A percentile compares a stretch with the other conserved stretches of the same genome.
phyloP scores from a whole-genome alignment of 2,329 filamentous ascomycete species.

The Fusarium pininemorale region DNA sequence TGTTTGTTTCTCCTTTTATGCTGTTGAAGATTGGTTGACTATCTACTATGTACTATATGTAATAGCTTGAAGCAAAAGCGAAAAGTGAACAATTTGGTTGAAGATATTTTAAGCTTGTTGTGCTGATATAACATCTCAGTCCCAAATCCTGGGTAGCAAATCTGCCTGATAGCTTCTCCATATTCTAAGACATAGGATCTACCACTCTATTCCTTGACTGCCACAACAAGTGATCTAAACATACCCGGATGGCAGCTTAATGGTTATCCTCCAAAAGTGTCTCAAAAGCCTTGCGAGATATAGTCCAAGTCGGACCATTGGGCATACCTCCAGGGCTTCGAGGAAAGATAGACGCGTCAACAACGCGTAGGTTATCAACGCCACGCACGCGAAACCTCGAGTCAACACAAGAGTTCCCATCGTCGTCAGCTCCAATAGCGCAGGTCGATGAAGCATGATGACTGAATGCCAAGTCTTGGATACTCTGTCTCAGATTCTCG shows the following conservation, averaged over 20 bases:
- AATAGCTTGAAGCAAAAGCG: fast-evolving
- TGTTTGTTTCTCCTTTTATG: background rate
- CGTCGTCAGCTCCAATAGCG: background rate
- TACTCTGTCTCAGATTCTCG: background rate
- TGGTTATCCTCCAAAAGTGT: background rate
- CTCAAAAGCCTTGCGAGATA: constrained; percentile 9
- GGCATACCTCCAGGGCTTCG: constrained; percentile 7
- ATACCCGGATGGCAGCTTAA: fast-evolving
- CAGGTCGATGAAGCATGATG: background rate
- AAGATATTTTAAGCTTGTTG: fast-evolving
- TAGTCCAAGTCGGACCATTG: constrained; percentile 1
- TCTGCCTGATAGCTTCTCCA: too few species aligned
- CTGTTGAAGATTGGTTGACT: background rate
- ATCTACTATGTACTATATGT: background rate
- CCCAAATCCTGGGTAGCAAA: too few species aligned
- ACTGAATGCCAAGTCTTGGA: background rate
- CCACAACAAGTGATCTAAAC: background rate
- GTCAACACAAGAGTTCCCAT: background rate
- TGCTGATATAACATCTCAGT: fast-evolving
- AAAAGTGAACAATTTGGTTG: too few species aligned
- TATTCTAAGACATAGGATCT: background rate
- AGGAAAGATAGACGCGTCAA: constrained; percentile 1
- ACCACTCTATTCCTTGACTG: fast-evolving
- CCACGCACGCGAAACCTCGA: background rate
- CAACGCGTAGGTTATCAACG: background rate